Evolutionary conservation across 495 filamentous ascomycete genomes (phyloP).

Genomic region (Aspergillus campestris): DNA sequence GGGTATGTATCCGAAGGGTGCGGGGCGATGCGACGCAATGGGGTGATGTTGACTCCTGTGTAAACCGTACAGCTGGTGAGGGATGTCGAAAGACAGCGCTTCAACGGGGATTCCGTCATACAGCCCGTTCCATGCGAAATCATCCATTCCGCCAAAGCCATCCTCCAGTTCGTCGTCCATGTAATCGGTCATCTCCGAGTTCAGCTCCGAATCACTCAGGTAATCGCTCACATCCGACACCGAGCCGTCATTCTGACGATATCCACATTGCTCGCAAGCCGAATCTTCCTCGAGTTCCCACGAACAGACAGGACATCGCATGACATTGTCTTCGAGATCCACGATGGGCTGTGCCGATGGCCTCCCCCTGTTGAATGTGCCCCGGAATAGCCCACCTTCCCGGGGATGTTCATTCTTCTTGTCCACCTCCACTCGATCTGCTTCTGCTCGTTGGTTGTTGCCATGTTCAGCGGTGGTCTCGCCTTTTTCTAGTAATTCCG

Average conservation of each 20-base stretch:
- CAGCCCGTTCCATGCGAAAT: constrained; percentile 11
- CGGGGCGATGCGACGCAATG: background rate
- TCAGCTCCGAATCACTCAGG: constrained; percentile 19
- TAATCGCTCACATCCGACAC: constrained; percentile 21
- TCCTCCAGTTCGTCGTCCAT: constrained; percentile 30
- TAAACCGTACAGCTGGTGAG: constrained; percentile 3
- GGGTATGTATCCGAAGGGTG: background rate
- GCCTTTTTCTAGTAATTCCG: constrained; percentile 53
- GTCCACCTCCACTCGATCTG: constrained; percentile 50
- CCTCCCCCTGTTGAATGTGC: constrained; percentile 44
- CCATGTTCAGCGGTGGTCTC: constrained; percentile 55
- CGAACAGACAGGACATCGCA: constrained; percentile 53
- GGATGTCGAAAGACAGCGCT: constrained; percentile 2
- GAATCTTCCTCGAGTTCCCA: constrained; percentile 57
- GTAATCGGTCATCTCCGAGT: constrained; percentile 26
- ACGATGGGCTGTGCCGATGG: constrained; percentile 29
- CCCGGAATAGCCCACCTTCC: constrained; percentile 56
- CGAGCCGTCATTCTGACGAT: constrained; percentile 33
- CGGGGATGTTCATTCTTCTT: constrained; percentile 39
- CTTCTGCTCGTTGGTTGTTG: constrained; percentile 51
- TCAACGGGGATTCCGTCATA: constrained; percentile 12
- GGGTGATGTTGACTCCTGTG: background rate
- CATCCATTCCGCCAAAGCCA: constrained; percentile 21
- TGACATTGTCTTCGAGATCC: constrained; percentile 54
- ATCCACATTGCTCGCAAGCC: constrained; percentile 47